Conservation (phyloP, 495 filamentous ascomycete genomes). For the Penicillium bovifimosum region DNA sequence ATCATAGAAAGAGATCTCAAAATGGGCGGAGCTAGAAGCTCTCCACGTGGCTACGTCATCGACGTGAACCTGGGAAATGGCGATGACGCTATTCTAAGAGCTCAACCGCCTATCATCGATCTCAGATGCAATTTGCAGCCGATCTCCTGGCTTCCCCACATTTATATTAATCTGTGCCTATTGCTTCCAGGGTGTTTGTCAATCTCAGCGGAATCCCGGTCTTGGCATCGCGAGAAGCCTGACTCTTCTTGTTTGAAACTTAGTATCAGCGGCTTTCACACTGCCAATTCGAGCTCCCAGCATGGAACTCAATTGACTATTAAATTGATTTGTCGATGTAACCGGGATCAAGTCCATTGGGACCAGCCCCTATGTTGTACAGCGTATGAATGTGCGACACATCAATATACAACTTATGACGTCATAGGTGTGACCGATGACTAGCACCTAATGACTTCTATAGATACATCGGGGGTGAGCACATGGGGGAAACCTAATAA, state of each 20-base stretch:
- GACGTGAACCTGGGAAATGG: slow-evolving; percentile 16
- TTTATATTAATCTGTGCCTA: not conserved
- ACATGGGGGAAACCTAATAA: too few species aligned
- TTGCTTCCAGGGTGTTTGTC: not conserved
- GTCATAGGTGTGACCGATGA: not conserved
- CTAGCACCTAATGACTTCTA: too few species aligned
- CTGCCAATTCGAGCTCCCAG: not conserved
- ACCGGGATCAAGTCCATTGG: not conserved
- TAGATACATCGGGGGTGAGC: too few species aligned
- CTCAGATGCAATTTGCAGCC: not conserved
- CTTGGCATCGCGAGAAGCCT: slow-evolving; percentile 3
- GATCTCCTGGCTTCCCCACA: slow-evolving; percentile 9
- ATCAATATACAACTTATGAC: not conserved
- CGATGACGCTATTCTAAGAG: slow-evolving; percentile 16
- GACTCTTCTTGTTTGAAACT: too few species aligned
- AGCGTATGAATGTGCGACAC: not conserved
- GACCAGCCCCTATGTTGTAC: not conserved
- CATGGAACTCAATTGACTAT: too few species aligned
- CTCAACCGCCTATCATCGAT: slow-evolving; percentile 5
- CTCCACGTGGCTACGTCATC: slow-evolving; percentile 22
- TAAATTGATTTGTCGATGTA: not conserved
- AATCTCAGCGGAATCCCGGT: not conserved
- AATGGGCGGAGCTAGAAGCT: not conserved
- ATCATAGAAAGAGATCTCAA: not conserved
- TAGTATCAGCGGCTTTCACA: not conserved